Evolutionary conservation across 1,139 yeast genomes (phyloP).

Genomic region (Protomyces lactucae-debilis): DNA sequence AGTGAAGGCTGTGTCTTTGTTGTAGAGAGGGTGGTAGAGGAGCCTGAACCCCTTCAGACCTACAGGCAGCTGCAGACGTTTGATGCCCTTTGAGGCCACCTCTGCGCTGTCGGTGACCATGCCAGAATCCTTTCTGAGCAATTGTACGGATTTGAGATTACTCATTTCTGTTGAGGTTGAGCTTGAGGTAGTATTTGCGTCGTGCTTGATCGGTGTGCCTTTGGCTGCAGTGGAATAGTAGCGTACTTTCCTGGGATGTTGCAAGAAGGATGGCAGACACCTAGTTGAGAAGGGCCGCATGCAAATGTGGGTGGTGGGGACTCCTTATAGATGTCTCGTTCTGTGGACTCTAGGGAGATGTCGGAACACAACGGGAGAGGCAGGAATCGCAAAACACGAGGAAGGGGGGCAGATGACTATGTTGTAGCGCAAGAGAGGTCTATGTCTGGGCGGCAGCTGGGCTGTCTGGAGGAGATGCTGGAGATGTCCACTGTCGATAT

Average conservation of each 20-base stretch:
- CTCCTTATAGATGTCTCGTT: too few species aligned
- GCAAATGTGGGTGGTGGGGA: not conserved
- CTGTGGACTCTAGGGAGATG: too few species aligned
- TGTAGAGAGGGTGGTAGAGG: conserved; percentile 22
- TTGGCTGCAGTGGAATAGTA: not conserved
- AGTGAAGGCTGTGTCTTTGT: conserved; percentile 16
- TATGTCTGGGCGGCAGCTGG: too few species aligned
- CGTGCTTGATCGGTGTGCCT: not conserved
- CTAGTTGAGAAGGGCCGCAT: not conserved
- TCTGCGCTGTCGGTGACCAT: conserved; percentile 19
- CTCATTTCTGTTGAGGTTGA: not conserved
- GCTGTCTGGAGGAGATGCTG: too few species aligned
- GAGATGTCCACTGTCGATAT: too few species aligned
- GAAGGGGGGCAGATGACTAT: too few species aligned
- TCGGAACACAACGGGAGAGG: too few species aligned
- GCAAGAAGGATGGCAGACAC: not conserved
- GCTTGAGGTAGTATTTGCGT: not conserved
- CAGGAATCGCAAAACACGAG: too few species aligned
- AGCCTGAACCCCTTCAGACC: conserved; percentile 21
- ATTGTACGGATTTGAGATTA: not conserved
- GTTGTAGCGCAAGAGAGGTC: too few species aligned
- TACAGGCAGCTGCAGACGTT: conserved; percentile 18
- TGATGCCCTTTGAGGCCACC: conserved; percentile 15
- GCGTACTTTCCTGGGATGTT: not conserved
- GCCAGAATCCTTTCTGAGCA: not conserved